These are phyloP conservation scores for Hippophae tibetana DNA, from an alignment of 306 rosid species.

Conservation along the genomic window DNA sequence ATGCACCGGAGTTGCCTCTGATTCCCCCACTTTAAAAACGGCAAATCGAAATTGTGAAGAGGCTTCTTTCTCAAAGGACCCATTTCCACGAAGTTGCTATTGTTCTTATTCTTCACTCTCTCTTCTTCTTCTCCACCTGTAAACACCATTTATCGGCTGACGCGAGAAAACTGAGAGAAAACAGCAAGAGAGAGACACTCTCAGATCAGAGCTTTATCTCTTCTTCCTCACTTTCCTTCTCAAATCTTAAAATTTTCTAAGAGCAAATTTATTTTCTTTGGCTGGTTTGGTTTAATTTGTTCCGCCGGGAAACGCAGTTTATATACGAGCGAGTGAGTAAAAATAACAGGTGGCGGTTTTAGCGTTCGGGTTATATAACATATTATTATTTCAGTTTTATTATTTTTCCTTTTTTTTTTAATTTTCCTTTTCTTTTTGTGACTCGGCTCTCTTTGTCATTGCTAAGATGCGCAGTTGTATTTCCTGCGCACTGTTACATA, in stretches of 20 bases:
- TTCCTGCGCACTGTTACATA: not conserved
- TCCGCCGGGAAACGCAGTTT: not conserved
- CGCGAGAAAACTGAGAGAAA: not conserved
- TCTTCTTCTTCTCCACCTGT: conserved; percentile 14
- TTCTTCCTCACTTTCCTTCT: not conserved
- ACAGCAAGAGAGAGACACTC: not conserved
- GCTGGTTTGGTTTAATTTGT: not conserved
- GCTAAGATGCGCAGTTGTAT: not conserved
- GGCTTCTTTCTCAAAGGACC: conserved; percentile 66
- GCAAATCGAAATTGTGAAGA: conserved; percentile 79
- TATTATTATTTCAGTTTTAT: no score
- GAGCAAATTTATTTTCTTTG: not conserved
- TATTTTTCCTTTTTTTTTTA: no score
- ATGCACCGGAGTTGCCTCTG: conserved; percentile 67
- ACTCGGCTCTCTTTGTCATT: not conserved
- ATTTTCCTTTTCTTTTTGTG: not conserved
- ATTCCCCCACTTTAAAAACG: conserved; percentile 84
- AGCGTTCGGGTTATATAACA: not conserved
- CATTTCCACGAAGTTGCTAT: conserved; percentile 43
- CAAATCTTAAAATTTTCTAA: not conserved
- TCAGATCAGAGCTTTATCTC: conserved; percentile 18
- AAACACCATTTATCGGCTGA: conserved; percentile 43
- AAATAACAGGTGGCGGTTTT: not conserved
- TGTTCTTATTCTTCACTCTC: conserved; percentile 11
- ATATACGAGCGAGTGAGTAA: not conserved